Percentiles rank a stretch among this genome's conserved stretches.
Conservation (phyloP, 1,284 basidiomycete genomes). For the Tilletia horrida region DNA sequence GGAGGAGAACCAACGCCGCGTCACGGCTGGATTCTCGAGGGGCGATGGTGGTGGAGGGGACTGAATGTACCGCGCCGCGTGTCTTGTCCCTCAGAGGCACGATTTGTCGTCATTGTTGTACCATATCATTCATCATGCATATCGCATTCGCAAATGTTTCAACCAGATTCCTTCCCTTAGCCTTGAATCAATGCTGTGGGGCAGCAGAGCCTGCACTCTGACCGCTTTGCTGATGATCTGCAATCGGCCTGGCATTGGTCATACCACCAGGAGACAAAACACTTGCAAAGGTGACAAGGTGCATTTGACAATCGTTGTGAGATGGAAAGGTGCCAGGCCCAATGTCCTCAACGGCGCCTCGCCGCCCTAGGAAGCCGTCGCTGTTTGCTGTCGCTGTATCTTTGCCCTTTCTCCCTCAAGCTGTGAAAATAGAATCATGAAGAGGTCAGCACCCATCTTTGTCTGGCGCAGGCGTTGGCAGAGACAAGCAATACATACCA, state of each 20-base stretch:
- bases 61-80: background rate
- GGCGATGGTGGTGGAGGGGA: conserved; percentile 55
- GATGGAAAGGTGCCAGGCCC: too few species aligned
- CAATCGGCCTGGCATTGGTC: too few species aligned
- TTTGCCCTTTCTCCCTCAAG: conserved; percentile 44
- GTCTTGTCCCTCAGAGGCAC: background rate
- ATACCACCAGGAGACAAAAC: too few species aligned
- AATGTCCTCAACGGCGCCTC: too few species aligned
- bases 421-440: conserved; percentile 21
- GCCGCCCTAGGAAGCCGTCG: too few species aligned
- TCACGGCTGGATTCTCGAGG: conserved; percentile 71
- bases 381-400: conserved; percentile 21
- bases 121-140: background rate
- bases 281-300: too few species aligned
- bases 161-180: too few species aligned
- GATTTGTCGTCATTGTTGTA: background rate
- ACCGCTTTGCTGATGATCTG: too few species aligned
- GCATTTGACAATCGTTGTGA: too few species aligned
- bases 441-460: background rate
- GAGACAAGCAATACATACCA: conserved; percentile 32
- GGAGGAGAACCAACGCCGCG: conserved; percentile 83
- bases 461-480: background rate
- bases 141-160: too few species aligned
- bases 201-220: too few species aligned
- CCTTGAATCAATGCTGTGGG: too few species aligned